Evolutionary conservation across 768 basidiomycete species (phyloP), one percentile per base, ranked within the genome.

Genomic region (Lentinus brumalis): DNA sequence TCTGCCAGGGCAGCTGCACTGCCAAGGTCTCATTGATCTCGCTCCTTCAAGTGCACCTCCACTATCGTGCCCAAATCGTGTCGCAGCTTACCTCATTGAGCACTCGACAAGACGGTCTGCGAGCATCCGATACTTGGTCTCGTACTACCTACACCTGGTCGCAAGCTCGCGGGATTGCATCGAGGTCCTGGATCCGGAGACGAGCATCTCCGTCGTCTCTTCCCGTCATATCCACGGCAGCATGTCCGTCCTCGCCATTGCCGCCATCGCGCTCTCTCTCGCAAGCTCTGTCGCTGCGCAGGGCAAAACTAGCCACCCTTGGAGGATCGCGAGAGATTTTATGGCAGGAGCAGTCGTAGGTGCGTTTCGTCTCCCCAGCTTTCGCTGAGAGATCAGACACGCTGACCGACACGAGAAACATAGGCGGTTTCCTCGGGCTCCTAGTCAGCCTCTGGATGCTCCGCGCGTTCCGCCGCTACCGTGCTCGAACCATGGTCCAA

Each of bases 281-380:
- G 44, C 59, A 3, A 39, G 41, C 5, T 53, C 52, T 21, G 59
- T 47, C 3, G 26, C 59, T 15, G 59, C 59, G 15, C 52, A 54
- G 29, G 39, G 52, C 29, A 18, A 35, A 29, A 15, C 52, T 8
- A 31, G 41, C 6, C 50, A 59, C 30, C 52, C 41, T 1, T 26
- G 40, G 18, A 50, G 65, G 9, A 30, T 66, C 9, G 58, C 59
- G 14, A 59, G 62, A 2, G 65, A 62, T 9, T 59, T 54, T 1
- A 63, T 66, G 15, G 65, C 65, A 15, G 65, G 65, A 29, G 56
- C 63, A n/a, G 65, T 61, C 4, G 49, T 66, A 14, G 65, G 65
- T 66, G 12, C 21, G 64, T 46, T 15, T 45, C n/a, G 2, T 26
- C 15, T 30, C 32, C 9, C 3, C 3, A 1, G 1, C 35, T 11